Evolutionary conservation across 352 stramenopile species (phyloP).

Genomic region (Discostella stelligera): DNA sequence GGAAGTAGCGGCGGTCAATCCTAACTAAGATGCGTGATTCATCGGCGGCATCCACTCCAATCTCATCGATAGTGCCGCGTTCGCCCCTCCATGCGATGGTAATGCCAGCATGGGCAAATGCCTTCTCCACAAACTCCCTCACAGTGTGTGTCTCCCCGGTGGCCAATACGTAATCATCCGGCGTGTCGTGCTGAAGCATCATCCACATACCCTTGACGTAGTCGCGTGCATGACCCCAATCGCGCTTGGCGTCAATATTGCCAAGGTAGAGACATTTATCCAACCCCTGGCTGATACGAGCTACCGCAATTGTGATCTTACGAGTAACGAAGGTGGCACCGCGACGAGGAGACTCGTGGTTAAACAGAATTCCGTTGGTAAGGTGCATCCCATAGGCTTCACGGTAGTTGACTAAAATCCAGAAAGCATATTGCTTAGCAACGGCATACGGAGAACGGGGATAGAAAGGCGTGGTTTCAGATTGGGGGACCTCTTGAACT

Average conservation of each 20-base stretch:
- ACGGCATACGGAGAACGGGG: slow-evolving; percentile 96
- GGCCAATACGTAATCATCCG: slow-evolving; percentile 90
- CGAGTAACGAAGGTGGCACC: slow-evolving; percentile 97
- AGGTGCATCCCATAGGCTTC: slow-evolving; percentile 94
- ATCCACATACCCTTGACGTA: slow-evolving; percentile 99
- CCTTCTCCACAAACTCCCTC: slow-evolving; percentile 96
- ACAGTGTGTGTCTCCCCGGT: slow-evolving; percentile 98
- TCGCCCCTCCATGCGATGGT: slow-evolving; percentile 90
- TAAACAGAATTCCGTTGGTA: slow-evolving; percentile 99
- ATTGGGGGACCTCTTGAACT: slow-evolving; percentile 94
- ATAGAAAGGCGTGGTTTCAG: slow-evolving; percentile 97
- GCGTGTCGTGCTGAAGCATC: slow-evolving; percentile 93
- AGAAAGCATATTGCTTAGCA: slow-evolving; percentile 98
- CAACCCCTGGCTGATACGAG: slow-evolving; percentile 88
- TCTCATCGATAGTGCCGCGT: slow-evolving; percentile 88
- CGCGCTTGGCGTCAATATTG: slow-evolving; percentile 96
- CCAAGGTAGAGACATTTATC: slow-evolving; percentile 95
- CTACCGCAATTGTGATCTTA: slow-evolving; percentile 96
- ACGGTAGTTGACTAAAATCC: slow-evolving; percentile 98
- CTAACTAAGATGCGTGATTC: slow-evolving; percentile 89
- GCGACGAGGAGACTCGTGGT: slow-evolving; percentile 97
- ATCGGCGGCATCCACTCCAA: slow-evolving; percentile 89
- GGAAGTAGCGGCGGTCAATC: slow-evolving; percentile 96
- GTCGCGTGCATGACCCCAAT: slow-evolving; percentile 98
- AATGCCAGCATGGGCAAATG: slow-evolving; percentile 89